Evolutionary conservation across 495 filamentous ascomycete species (phyloP), one percentile per base, ranked within the genome.

Genomic region (Tuber aestivum): DNA sequence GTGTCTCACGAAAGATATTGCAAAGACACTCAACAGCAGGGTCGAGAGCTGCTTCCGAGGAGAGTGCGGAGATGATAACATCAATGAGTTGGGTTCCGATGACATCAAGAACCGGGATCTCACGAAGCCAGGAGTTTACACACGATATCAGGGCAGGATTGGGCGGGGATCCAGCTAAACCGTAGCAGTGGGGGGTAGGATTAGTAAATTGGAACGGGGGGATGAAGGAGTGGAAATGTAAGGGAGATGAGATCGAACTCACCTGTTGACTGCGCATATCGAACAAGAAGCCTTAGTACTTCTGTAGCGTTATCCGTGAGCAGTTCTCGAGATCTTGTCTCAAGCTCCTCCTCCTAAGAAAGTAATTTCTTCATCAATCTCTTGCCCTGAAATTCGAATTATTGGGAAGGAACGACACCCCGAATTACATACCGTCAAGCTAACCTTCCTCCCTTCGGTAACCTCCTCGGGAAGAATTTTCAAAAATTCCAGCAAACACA

Each of bases 381-480:
- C 23, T 23, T 20, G 8, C 40, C 44, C 74, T 45, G 32, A 41
- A 35, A 48, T 41, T 56, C 37, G 65, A 42, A 71, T 76, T 40
- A 70, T 14, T 3, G 32, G 75, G 5, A 48, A 71, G 50, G 6
- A 68, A 40, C 18, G 3, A 40, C 10, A n/a, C 14, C 56, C 56
- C 56, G 35, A 65, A 32, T 35, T 65, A 94, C 94, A 86, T 94
- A 97, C 94, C 87, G 92, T 93, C 85, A 99, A 88, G 88, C 93
- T 96, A 88, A 98, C 97, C 87, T 97, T 98, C 85, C 95, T 93
- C 85, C 96, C 95, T 87, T 98, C 95, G 71, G 93, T 98, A 84
- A 99, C 96, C 88, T 99, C 95, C 87, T 99, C 95, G 32, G 95
- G 95, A 70, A 99, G 89, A 81, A 99, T 94, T 83, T 91, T 94